These are phyloP conservation scores for Thoreauomyces humboldtii DNA, from an alignment of 192 early-diverging fungal species.

Conservation along the genomic window DNA sequence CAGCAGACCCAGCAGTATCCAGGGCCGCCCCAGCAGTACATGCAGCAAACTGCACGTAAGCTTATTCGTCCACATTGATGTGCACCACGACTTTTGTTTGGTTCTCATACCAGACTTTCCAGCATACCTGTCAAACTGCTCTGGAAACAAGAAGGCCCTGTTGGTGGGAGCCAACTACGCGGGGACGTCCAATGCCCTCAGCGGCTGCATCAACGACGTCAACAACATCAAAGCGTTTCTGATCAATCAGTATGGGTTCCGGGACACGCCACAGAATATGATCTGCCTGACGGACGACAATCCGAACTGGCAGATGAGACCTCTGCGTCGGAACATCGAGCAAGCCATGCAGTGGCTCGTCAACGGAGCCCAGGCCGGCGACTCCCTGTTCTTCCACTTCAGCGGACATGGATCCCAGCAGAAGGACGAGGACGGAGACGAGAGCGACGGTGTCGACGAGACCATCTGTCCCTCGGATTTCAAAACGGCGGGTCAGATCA, in stretches of 20 bases:
- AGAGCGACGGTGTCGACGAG: constrained; percentile 44
- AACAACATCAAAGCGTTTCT: constrained; percentile 60
- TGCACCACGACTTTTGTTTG: not conserved
- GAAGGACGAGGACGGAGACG: constrained; percentile 49
- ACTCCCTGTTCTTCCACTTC: constrained; percentile 79
- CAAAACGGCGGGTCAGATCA: constrained; percentile 63
- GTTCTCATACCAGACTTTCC: not conserved
- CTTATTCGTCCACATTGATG: not conserved
- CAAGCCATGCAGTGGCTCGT: constrained; percentile 69
- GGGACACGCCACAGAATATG: constrained; percentile 48
- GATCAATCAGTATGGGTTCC: constrained; percentile 53
- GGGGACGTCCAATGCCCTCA: constrained; percentile 52
- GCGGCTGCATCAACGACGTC: constrained; percentile 53
- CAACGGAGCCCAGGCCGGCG: constrained; percentile 61
- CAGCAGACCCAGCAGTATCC: constrained; percentile 16
- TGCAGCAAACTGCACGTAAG: constrained; percentile 23
- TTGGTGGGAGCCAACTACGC: constrained; percentile 94
- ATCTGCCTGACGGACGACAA: constrained; percentile 71
- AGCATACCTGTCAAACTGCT: constrained; percentile 28
- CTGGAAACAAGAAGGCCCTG: constrained; percentile 57
- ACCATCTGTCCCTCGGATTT: constrained; percentile 79
- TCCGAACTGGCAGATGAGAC: constrained; percentile 26
- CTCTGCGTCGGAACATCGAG: constrained; percentile 41
- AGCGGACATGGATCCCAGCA: constrained; percentile 64
- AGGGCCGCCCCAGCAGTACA: constrained; percentile 20